These are phyloP conservation scores for Saturnispora serradocipensis DNA, from an alignment of 805 yeast species.

Conservation along the genomic window DNA sequence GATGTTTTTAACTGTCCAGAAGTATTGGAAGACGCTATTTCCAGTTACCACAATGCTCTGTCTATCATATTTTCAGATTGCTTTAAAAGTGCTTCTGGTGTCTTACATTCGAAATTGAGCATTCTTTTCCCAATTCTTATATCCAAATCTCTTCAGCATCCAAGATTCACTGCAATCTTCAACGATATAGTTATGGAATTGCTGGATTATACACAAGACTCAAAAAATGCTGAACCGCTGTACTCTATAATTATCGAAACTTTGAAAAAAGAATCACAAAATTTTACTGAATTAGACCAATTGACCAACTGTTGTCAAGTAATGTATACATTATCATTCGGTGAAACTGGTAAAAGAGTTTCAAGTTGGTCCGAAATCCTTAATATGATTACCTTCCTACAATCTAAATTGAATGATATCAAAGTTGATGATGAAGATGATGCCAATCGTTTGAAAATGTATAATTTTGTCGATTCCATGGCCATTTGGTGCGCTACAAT, in stretches of 20 bases:
- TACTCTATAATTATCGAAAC: conserved; percentile 29
- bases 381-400: conserved; percentile 12
- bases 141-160: conserved; percentile 14
- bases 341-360: conserved; percentile 63
- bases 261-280: conserved; percentile 7
- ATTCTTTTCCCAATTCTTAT: conserved; percentile 36
- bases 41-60: conserved; percentile 48
- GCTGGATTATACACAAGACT: conserved; percentile 40
- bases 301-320: conserved; percentile 32
- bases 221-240: conserved; percentile 37
- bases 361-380: conserved; percentile 37
- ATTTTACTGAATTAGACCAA: conserved; percentile 9
- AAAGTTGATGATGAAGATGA: conserved; percentile 8
- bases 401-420: conserved; percentile 7
- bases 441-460: conserved; percentile 6
- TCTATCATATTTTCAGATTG: conserved; percentile 62
- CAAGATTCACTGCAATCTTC: conserved; percentile 34
- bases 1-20: conserved; percentile 29
- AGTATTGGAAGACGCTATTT: conserved; percentile 23
- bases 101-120: conserved; percentile 65
- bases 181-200: conserved; percentile 51
- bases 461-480: conserved; percentile 22
- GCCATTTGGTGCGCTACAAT: conserved; percentile 40
- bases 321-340: conserved; percentile 43
- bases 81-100: conserved; percentile 57